Evolutionary conservation across 2,329 filamentous ascomycete species (phyloP).

Genomic region (Samsoniella hepiali): DNA sequence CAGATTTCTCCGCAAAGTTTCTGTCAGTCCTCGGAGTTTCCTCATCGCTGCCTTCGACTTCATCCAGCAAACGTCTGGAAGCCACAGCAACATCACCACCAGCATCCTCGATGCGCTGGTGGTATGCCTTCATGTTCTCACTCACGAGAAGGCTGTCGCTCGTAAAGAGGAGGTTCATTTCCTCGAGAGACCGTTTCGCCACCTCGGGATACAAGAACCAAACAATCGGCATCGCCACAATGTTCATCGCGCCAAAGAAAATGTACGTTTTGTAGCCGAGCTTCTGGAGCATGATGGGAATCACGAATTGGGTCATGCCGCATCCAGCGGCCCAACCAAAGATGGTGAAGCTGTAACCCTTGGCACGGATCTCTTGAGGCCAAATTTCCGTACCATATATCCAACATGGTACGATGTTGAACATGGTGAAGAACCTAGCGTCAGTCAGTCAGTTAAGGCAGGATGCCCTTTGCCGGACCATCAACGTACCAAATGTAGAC

Average conservation of each 20-base stretch:
- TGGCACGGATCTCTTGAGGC: conserved; percentile 53
- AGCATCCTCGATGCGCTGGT: conserved; percentile 24
- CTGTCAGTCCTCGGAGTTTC: not conserved
- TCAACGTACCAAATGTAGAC: conserved; percentile 25
- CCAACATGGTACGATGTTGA: conserved; percentile 34
- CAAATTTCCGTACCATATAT: conserved; percentile 51
- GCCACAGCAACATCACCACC: conserved; percentile 25
- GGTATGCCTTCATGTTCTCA: conserved; percentile 41
- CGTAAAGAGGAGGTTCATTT: conserved; percentile 48
- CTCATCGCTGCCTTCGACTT: conserved; percentile 20
- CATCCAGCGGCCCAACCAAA: conserved; percentile 58
- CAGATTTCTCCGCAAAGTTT: not conserved
- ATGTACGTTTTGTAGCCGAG: conserved; percentile 48
- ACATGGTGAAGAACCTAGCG: conserved; percentile 31
- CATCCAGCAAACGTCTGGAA: conserved; percentile 23
- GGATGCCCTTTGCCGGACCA: no score
- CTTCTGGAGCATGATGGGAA: conserved; percentile 49
- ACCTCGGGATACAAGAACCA: conserved; percentile 44
- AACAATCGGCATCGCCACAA: conserved; percentile 49
- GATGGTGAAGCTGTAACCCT: conserved; percentile 57
- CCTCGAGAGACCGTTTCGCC: conserved; percentile 46
- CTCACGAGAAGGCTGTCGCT: conserved; percentile 42
- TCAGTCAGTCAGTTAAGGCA: not conserved
- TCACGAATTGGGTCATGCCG: conserved; percentile 52
- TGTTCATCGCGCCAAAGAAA: conserved; percentile 49